Percentiles rank a stretch among this genome's conserved stretches.
phyloP scores from a whole-genome alignment of 805 yeast species.

The Pichia nanzhaoensis region DNA sequence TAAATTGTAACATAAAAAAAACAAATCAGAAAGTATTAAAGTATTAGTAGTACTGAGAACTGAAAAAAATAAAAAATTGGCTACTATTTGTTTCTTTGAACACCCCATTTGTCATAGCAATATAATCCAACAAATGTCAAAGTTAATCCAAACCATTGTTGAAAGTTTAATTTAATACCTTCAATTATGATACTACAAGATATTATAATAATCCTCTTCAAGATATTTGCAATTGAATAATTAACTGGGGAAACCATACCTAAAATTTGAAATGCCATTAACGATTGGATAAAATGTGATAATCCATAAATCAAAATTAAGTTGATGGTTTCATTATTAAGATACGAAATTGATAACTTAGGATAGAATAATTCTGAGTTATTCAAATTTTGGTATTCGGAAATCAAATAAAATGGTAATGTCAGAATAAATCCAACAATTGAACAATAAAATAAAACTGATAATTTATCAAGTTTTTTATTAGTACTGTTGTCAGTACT shows the following conservation, averaged over 20 bases:
- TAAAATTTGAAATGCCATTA: constrained; percentile 68
- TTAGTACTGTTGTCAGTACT: constrained; percentile 7
- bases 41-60: not conserved
- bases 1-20: not conserved
- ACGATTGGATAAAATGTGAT: constrained; percentile 65
- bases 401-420: constrained; percentile 55
- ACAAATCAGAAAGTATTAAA: not conserved
- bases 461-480: constrained; percentile 57
- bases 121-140: constrained; percentile 58
- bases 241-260: constrained; percentile 70
- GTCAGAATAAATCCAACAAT: constrained; percentile 61
- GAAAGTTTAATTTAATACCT: constrained; percentile 32
- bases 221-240: constrained; percentile 71
- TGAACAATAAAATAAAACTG: constrained; percentile 67
- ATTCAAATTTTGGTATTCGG: constrained; percentile 36
- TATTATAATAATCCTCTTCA: constrained; percentile 68
- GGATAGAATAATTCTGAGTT: constrained; percentile 21
- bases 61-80: not conserved
- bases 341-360: constrained; percentile 25
- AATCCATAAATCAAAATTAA: constrained; percentile 56
- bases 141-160: constrained; percentile 46
- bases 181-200: constrained; percentile 61
- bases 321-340: constrained; percentile 23
- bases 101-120: constrained; percentile 68
- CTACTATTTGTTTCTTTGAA: constrained; percentile 19